These are phyloP conservation scores for Pichia sp. DNA, from an alignment of 1,139 yeast species.

Conservation along the genomic window DNA sequence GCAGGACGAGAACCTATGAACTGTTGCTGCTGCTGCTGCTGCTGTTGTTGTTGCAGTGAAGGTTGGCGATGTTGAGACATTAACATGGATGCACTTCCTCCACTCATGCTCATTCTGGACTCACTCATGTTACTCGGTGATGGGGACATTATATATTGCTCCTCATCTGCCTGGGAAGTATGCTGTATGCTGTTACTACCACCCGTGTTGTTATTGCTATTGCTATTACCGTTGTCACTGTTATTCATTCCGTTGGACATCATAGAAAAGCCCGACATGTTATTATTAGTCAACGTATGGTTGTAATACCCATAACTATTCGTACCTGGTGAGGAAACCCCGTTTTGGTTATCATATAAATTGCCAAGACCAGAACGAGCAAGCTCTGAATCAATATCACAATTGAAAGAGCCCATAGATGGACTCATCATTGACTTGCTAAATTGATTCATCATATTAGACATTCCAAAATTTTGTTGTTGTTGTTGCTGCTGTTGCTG, in stretches of 20 bases:
- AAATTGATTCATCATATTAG: slow-evolving; percentile 13
- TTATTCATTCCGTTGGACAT: slow-evolving; percentile 4
- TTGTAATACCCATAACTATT: slow-evolving; percentile 3
- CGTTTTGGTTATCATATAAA: slow-evolving; percentile 6
- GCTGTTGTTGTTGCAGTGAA: background rate
- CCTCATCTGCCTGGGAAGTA: slow-evolving; percentile 4
- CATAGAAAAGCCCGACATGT: slow-evolving; percentile 22
- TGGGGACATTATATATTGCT: slow-evolving; percentile 30
- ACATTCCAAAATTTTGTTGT: slow-evolving; percentile 2
- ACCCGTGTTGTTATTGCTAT: background rate
- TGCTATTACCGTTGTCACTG: slow-evolving; percentile 15
- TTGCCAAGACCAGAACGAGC: slow-evolving; percentile 5
- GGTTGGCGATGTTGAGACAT: slow-evolving; percentile 4
- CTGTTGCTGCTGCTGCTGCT: background rate
- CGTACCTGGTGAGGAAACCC: slow-evolving; percentile 8
- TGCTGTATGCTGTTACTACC: background rate
- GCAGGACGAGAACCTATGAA: slow-evolving; percentile 1
- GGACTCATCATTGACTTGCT: slow-evolving; percentile 11
- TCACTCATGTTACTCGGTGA: slow-evolving; percentile 48
- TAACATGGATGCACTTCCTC: slow-evolving; percentile 8
- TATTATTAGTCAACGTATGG: slow-evolving; percentile 3
- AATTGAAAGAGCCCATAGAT: slow-evolving; percentile 1
- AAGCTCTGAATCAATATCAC: slow-evolving; percentile 5
- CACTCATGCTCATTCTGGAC: slow-evolving; percentile 27
- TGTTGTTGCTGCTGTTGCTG: background rate